phyloP scores from a whole-genome alignment of 306 rosid species.

The Dryas drummondii region DNA sequence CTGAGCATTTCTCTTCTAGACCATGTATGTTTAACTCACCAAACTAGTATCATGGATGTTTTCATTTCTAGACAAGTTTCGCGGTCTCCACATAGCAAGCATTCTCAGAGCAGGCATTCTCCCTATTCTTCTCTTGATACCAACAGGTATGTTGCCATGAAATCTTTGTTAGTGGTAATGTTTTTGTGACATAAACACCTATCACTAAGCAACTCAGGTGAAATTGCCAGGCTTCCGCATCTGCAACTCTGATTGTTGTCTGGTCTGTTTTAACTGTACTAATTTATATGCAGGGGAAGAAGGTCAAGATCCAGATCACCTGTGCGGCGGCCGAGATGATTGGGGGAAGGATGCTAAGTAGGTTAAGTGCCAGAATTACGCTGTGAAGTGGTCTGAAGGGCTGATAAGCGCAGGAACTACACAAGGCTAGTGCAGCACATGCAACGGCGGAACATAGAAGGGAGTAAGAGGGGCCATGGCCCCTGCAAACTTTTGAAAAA shows the following conservation, averaged over 20 bases:
- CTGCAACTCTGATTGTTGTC: conserved; percentile 16
- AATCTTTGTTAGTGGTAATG: conserved; percentile 47
- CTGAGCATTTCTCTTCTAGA: conserved; percentile 48
- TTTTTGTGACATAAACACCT: conserved; percentile 63
- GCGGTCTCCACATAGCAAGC: conserved; percentile 99
- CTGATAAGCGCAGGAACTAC: not conserved
- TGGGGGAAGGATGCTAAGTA: conserved; percentile 3
- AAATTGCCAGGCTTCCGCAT: conserved; percentile 49
- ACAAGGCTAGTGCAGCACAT: not conserved
- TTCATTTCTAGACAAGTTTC: conserved; percentile 99
- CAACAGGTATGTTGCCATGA: conserved; percentile 73
- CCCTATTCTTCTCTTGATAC: conserved; percentile 92
- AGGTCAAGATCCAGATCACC: conserved; percentile 93
- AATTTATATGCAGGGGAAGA: conserved; percentile 63
- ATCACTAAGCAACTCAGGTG: conserved; percentile 75
- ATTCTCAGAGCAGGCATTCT: conserved; percentile 99
- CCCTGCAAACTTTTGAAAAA: too few species aligned
- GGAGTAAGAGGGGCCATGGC: too few species aligned
- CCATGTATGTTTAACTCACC: conserved; percentile 65
- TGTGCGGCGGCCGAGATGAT: conserved; percentile 68
- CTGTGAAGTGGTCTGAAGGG: not conserved
- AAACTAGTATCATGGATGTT: conserved; percentile 81
- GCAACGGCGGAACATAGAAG: too few species aligned
- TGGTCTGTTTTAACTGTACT: conserved; percentile 29
- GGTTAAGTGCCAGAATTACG: not conserved